These are phyloP conservation scores for Kurtzmaniella cleridarum DNA, from an alignment of 805 yeast species.

Conservation along the genomic window DNA sequence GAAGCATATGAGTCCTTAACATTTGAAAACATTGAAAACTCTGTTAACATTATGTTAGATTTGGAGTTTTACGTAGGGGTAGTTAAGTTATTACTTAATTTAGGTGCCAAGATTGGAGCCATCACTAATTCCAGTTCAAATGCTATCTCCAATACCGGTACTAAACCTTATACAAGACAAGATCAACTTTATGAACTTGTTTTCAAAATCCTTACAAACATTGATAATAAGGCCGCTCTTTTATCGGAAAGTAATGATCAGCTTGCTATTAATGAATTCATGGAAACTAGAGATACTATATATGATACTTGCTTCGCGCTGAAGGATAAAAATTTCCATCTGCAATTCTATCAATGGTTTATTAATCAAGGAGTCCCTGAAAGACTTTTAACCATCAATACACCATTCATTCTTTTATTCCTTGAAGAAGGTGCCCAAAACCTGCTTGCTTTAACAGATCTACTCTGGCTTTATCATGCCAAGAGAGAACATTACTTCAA, in stretches of 20 bases:
- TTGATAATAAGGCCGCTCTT: constrained; percentile 59
- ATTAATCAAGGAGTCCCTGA: constrained; percentile 72
- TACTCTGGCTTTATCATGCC: constrained; percentile 86
- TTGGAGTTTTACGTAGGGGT: constrained; percentile 82
- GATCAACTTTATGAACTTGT: constrained; percentile 62
- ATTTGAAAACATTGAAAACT: constrained; percentile 74
- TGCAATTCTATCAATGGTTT: constrained; percentile 89
- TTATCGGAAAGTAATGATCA: constrained; percentile 31
- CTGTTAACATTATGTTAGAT: constrained; percentile 70
- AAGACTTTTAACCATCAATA: constrained; percentile 70
- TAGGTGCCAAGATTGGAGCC: constrained; percentile 58
- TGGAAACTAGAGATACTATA: constrained; percentile 62
- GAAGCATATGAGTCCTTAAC: constrained; percentile 75
- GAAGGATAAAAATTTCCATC: constrained; percentile 83
- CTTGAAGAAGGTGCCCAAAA: constrained; percentile 61
- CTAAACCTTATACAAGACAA: constrained; percentile 17
- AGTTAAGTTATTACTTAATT: constrained; percentile 70
- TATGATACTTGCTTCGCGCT: constrained; percentile 70
- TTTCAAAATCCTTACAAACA: constrained; percentile 66
- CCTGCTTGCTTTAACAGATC: constrained; percentile 68
- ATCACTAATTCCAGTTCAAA: constrained; percentile 10
- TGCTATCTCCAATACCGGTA: constrained; percentile 6
- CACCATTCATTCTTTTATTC: constrained; percentile 75
- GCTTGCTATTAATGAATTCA: constrained; percentile 43
- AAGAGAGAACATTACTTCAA: constrained; percentile 70